phyloP scores from a whole-genome alignment of 2,329 filamentous ascomycete species.

The Rachicladosporium sp. region DNA sequence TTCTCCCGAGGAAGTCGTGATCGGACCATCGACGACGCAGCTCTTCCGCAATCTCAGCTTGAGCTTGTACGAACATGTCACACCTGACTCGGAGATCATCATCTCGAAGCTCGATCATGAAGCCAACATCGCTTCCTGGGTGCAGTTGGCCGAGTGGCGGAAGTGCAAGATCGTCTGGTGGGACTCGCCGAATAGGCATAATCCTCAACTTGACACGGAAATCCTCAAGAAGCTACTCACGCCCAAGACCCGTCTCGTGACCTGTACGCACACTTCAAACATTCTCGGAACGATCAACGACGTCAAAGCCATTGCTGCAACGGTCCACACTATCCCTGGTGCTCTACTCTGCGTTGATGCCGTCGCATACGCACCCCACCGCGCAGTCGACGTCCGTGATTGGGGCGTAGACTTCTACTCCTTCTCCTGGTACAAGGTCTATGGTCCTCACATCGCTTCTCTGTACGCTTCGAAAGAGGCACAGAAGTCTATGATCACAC shows the following conservation, averaged over 20 bases:
- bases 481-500: conserved; percentile 42
- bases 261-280: conserved; percentile 63
- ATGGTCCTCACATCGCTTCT: conserved; percentile 61
- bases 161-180: conserved; percentile 59
- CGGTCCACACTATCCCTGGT: conserved; percentile 39
- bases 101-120: conserved; percentile 65
- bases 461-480: conserved; percentile 52
- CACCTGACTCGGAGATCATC: conserved; percentile 46
- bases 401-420: conserved; percentile 63
- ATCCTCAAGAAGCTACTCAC: conserved; percentile 49
- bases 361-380: conserved; percentile 64
- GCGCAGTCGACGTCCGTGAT: conserved; percentile 53
- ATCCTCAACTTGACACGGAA: conserved; percentile 47
- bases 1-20: conserved; percentile 52
- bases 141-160: conserved; percentile 51
- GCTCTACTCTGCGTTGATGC: conserved; percentile 62
- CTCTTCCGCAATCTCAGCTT: conserved; percentile 59
- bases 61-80: conserved; percentile 43
- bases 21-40: conserved; percentile 64
- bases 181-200: conserved; percentile 30
- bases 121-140: conserved; percentile 64
- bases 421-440: conserved; percentile 79
- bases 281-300: conserved; percentile 61
- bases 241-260: conserved; percentile 54
- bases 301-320: conserved; percentile 42